A percentile compares a stretch with the other conserved stretches of the same genome.
Evolutionary conservation across 371 early-diverging fungal species (phyloP).

Genomic region (Mucor velutinosus): DNA sequence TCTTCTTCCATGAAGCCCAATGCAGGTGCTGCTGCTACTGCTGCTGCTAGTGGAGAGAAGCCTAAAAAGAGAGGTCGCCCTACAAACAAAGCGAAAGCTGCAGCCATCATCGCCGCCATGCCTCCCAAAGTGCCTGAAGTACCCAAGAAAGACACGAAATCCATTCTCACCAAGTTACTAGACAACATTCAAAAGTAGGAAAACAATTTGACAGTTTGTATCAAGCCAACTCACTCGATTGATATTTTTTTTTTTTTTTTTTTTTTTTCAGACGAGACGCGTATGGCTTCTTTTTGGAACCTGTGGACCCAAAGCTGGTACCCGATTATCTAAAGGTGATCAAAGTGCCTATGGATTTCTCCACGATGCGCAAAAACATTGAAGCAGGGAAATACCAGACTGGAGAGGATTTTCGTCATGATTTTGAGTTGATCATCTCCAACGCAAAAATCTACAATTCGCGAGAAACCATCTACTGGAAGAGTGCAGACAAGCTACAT

Average conservation of each 20-base stretch:
- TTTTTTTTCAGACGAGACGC: conserved; percentile 42
- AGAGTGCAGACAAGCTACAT: conserved; percentile 67
- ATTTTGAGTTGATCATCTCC: conserved; percentile 66
- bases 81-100: conserved; percentile 32
- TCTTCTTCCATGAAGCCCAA: conserved; percentile 13
- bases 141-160: conserved; percentile 45
- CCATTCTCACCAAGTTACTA: conserved; percentile 47
- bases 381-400: conserved; percentile 46
- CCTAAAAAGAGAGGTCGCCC: conserved; percentile 50
- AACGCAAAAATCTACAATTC: conserved; percentile 80
- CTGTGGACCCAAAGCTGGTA: conserved; percentile 78
- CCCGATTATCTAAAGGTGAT: conserved; percentile 78
- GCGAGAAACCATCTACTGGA: conserved; percentile 71
- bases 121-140: conserved; percentile 31
- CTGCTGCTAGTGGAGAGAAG: conserved; percentile 23
- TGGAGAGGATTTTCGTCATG: conserved; percentile 60
- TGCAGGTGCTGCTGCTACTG: conserved; percentile 2
- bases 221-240: neutral
- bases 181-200: conserved; percentile 59
- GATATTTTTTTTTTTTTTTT: no score
- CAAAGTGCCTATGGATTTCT: conserved; percentile 73
- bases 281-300: conserved; percentile 81
- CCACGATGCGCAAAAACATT: conserved; percentile 67
- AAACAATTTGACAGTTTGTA: neutral
- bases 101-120: conserved; percentile 24